Base-by-base conservation (phyloP, 2,329 filamentous ascomycete genomes). In the Colletotrichum camelliae region DNA sequence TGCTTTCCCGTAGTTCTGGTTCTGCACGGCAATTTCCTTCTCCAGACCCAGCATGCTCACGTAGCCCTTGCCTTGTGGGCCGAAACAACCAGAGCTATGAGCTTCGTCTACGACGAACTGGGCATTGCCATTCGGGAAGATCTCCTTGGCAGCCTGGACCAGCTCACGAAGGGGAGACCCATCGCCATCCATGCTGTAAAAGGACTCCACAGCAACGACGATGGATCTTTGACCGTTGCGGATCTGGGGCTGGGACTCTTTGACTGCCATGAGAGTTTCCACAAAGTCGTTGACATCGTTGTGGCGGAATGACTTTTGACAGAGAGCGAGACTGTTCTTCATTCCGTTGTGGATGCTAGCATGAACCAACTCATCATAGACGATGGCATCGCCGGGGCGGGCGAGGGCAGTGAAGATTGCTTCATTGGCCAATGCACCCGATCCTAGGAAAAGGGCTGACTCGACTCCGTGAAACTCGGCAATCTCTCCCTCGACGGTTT, bases 301-400 rank as follows among this genome's bases (percentile, higher is more conserved):
- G 78, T 91, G 90, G 2, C 74, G 78, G 79, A 91, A 91, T 6
- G 83, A 77, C 0, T 87, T 69, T 81, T 79, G 87, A 52, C 83
- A 81, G 1, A 83, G 82, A 0, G 92, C 91, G 6, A 90, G 84
- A 12, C 87, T 89, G 5, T 89, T 81, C 21, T 86, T 84, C 89
- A 94, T 93, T 1, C 92, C 93, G 77, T 93, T 91, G 75, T 91
- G 91, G 1, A 89, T 88, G 81, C 91, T 94, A 0, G 93, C 93
- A 79, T 94, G 93, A 5, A 94, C 89, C n/a, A 91, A 85, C 77
- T 91, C 91, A 81, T 95, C 93, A 74, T 92, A 92, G 1, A 94
- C 79, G 27, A 95, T 87, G 2, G 86, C 80, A 79, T 92, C 90
- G 0, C 88, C 89, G 0, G 86, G 85, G 35, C 87, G 88, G 0